Percentiles rank a stretch among this genome's conserved stretches.
Evolutionary conservation across 768 basidiomycete species (phyloP).

Genomic region (Xerocomus brunneocitrinus): DNA sequence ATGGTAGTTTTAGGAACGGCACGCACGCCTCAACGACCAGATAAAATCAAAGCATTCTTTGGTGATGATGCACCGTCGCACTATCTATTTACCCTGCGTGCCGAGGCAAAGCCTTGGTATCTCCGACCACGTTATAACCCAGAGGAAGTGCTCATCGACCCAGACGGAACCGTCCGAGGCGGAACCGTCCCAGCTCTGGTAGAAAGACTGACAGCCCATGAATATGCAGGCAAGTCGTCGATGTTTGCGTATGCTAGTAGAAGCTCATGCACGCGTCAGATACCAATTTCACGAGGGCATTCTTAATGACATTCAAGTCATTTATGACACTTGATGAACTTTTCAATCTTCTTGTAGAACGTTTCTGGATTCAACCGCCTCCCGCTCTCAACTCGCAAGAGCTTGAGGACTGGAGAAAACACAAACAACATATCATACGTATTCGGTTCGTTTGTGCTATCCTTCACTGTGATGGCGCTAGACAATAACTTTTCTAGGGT

Average conservation of each 20-base stretch:
- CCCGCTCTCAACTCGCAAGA: slow-evolving; percentile 40
- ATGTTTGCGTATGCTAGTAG: neutral
- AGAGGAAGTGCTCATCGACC: slow-evolving; percentile 57
- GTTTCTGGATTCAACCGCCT: slow-evolving; percentile 57
- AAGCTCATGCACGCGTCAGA: slow-evolving; percentile 32
- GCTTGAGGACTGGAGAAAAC: slow-evolving; percentile 48
- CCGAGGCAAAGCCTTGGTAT: slow-evolving; percentile 53
- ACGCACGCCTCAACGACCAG: slow-evolving; percentile 19
- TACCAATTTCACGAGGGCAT: slow-evolving; percentile 53
- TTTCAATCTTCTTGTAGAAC: slow-evolving; percentile 48
- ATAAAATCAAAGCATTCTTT: slow-evolving; percentile 49
- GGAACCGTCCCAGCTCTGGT: slow-evolving; percentile 59
- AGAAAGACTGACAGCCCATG: slow-evolving; percentile 63
- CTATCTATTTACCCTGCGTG: slow-evolving; percentile 37
- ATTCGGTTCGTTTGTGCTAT: slow-evolving; percentile 41
- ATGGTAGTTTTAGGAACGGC: slow-evolving; percentile 11
- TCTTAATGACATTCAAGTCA: slow-evolving; percentile 67
- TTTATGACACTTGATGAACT: slow-evolving; percentile 55
- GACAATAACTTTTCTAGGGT: slow-evolving; percentile 37
- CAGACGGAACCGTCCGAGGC: slow-evolving; percentile 58
- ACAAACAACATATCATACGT: slow-evolving; percentile 57
- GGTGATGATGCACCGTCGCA: slow-evolving; percentile 47
- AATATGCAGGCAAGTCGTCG: slow-evolving; percentile 45
- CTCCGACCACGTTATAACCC: slow-evolving; percentile 52
- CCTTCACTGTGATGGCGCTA: neutral